phyloP scores from a whole-genome alignment of 345 rosid species.

The Rhodamnia argentea region DNA sequence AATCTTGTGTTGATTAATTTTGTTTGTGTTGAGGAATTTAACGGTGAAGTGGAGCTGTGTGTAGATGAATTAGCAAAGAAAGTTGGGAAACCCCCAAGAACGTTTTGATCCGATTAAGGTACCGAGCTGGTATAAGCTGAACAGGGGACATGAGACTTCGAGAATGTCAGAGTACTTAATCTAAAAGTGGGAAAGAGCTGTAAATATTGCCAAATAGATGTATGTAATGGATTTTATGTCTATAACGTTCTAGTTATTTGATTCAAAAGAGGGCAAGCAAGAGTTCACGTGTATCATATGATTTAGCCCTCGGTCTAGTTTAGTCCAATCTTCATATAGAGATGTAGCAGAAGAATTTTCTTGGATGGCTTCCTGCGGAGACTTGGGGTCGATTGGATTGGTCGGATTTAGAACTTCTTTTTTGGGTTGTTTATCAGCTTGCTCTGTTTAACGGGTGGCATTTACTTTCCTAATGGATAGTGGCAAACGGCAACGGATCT shows the following conservation, averaged over 20 bases:
- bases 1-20: not conserved
- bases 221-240: not conserved
- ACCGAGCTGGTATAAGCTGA: not conserved
- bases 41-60: not conserved
- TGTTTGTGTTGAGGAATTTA: not conserved
- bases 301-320: not conserved
- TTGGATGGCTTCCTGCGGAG: not conserved
- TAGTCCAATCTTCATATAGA: not conserved
- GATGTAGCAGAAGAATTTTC: not conserved
- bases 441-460: not conserved
- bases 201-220: not conserved
- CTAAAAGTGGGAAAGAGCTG: not conserved
- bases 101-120: not conserved
- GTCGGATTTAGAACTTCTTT: not conserved
- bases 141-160: not conserved
- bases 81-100: not conserved
- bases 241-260: not conserved
- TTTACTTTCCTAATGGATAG: not conserved
- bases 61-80: not conserved
- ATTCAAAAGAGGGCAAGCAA: not conserved
- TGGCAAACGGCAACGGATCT: not conserved
- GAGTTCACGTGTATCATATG: not conserved
- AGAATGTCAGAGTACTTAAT: not conserved
- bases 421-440: not conserved
- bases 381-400: not conserved